Evolutionary conservation across 306 rosid genomes (phyloP), one percentile per base, ranked within the genome.

Genomic region (Prosopis cineraria): DNA sequence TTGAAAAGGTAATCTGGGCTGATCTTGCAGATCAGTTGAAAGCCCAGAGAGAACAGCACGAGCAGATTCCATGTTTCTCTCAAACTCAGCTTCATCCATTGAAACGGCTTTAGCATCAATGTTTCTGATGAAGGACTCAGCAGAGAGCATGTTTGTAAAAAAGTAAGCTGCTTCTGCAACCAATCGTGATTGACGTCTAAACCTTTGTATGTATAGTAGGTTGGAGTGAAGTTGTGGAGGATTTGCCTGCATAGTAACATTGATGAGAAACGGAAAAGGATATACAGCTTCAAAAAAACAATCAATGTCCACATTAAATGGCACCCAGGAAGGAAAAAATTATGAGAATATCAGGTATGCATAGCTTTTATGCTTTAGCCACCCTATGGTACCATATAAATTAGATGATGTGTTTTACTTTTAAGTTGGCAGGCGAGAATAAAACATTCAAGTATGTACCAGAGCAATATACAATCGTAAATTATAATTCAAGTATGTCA

Each of bases 141-240:
- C 98, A 50, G 99, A 96, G 69, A 88, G 96, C 87, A 96, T 89
- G 82, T 96, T 93, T 72, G 99, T 96, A 77, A 96, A 96, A 88
- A 85, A 96, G 81, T 96, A 96, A 45, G 96, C 88, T 56, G 97
- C 85, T 91, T 96, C 99, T 37, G 85, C 89, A 78, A 84, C 90
- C 84, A 96, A 85, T 39, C 94, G 91, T 55, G 96, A 85, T 82
- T 96, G 90, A 17, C 87, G 83, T 83, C 99, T 89, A 84, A 90
- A 96, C 84, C 97, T 90, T 84, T 96, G 97, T 84, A 96, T 93
- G 78, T 96, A 96, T 59, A 85, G 80, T 74, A 96, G 87, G 84
- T 96, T 96, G 74, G 98, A 96, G 90, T 87, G 91, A 81, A 96
- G 91, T 73, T 93, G 96, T 10, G 97, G 98, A 77, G 99, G 99